Evolutionary conservation across 2,329 filamentous ascomycete genomes (phyloP).

Genomic region (Endocalyx cinctus): DNA sequence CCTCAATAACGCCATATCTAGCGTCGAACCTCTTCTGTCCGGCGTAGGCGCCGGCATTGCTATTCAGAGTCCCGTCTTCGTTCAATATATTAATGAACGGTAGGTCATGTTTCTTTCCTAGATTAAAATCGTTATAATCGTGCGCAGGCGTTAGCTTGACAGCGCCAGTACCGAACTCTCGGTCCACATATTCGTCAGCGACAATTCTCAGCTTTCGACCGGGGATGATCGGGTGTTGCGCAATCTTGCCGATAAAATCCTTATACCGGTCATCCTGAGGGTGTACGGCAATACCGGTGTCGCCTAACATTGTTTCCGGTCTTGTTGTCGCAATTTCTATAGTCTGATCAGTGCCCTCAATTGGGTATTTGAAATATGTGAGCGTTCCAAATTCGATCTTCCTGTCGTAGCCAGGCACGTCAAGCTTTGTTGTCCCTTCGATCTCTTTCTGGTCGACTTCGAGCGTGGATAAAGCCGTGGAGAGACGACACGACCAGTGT

Average conservation of each 20-base stretch:
- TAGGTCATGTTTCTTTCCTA: constrained; percentile 46
- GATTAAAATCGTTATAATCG: constrained; percentile 87
- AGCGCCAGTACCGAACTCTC: constrained; percentile 90
- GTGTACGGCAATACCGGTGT: constrained; percentile 88
- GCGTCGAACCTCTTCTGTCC: constrained; percentile 17
- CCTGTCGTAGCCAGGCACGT: constrained; percentile 57
- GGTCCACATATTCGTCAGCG: constrained; percentile 82
- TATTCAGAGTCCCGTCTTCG: constrained; percentile 15
- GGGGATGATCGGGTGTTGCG: constrained; percentile 82
- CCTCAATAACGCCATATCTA: constrained; percentile 11
- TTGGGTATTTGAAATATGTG: constrained; percentile 84
- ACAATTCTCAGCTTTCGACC: constrained; percentile 75
- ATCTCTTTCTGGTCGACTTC: constrained; percentile 91
- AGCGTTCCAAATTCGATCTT: constrained; percentile 94
- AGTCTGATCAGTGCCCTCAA: constrained; percentile 74
- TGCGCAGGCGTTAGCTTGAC: constrained; percentile 96
- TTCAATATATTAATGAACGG: no score
- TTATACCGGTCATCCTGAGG: constrained; percentile 81
- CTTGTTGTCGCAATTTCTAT: constrained; percentile 91
- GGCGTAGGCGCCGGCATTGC: constrained; percentile 13
- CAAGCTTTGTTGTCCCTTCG: constrained; percentile 71
- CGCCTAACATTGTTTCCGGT: constrained; percentile 91
- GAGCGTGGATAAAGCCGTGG: constrained; percentile 83
- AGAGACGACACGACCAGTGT: constrained; percentile 88
- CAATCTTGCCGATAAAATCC: constrained; percentile 79